Percentiles rank a stretch among this genome's conserved stretches.
Conservation (phyloP, 306 rosid species). For the Trichosanthes truncata region DNA sequence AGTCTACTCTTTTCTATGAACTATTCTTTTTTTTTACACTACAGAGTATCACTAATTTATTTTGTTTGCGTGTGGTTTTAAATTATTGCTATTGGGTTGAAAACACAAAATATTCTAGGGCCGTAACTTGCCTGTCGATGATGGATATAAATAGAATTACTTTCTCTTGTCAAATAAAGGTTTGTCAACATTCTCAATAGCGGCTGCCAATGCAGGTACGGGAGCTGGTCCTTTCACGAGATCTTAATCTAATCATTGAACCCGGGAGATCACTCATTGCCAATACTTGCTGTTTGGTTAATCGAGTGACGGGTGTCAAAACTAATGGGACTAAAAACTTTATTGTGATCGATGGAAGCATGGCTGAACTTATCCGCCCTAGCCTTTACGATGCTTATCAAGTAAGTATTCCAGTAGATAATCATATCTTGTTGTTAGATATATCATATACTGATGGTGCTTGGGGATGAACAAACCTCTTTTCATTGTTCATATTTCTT, state of each 20-base stretch:
- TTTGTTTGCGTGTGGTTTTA: neutral
- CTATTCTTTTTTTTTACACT: neutral
- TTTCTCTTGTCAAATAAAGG: neutral
- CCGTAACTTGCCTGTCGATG: neutral
- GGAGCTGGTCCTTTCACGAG: slow-evolving; percentile 67
- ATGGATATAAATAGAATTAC: neutral
- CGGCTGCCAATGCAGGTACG: slow-evolving; percentile 46
- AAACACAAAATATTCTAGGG: neutral
- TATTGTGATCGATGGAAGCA: slow-evolving; percentile 88
- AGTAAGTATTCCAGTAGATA: slow-evolving; percentile 30
- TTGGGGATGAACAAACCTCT: neutral
- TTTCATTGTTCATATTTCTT: neutral
- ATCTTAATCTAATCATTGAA: slow-evolving; percentile 85
- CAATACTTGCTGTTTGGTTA: slow-evolving; percentile 84
- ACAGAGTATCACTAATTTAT: neutral
- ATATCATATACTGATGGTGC: neutral
- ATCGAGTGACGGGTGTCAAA: slow-evolving; percentile 89
- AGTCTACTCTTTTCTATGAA: neutral
- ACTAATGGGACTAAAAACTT: slow-evolving; percentile 92
- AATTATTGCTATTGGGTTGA: neutral
- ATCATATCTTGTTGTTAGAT: slow-evolving; percentile 1
- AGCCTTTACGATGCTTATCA: slow-evolving; percentile 95
- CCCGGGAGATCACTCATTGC: slow-evolving; percentile 98
- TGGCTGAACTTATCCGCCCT: slow-evolving; percentile 98
- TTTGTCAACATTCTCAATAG: neutral